Conservation (phyloP, 192 early-diverging fungal genomes). For the Mortierella alpina region DNA sequence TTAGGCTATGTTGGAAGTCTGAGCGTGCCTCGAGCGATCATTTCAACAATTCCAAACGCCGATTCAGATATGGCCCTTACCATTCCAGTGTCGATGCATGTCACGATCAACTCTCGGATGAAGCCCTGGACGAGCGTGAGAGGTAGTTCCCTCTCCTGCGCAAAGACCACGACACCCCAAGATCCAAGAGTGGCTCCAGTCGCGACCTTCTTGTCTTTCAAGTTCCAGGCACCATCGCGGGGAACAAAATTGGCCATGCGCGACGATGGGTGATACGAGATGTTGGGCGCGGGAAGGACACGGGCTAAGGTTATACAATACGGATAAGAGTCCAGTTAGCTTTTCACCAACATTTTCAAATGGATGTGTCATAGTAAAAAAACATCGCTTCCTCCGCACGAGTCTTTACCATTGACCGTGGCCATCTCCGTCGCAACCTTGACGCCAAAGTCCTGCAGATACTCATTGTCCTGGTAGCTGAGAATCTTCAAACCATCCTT, state of each 20-base stretch:
- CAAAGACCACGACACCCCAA: conserved; percentile 87
- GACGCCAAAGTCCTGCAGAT: conserved; percentile 83
- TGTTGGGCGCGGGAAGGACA: conserved; percentile 80
- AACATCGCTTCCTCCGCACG: conserved; percentile 17
- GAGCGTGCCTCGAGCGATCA: too few species aligned
- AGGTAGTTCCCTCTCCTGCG: conserved; percentile 62
- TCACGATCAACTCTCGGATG: conserved; percentile 77
- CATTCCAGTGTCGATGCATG: conserved; percentile 80
- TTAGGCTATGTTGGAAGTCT: too few species aligned
- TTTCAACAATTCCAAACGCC: too few species aligned
- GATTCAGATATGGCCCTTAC: conserved; percentile 19
- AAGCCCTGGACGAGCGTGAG: conserved; percentile 72
- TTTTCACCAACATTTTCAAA: background rate
- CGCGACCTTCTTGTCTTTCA: conserved; percentile 82
- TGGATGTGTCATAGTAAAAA: conserved; percentile 4
- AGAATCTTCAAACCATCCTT: conserved; percentile 76
- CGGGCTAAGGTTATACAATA: conserved; percentile 59
- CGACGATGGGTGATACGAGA: conserved; percentile 70
- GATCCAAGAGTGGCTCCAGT: conserved; percentile 79
- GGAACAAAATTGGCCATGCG: conserved; percentile 63
- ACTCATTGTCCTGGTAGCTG: conserved; percentile 73
- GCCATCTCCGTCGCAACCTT: conserved; percentile 72
- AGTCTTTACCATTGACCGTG: conserved; percentile 62
- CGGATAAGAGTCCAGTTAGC: conserved; percentile 3
- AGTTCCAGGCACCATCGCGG: conserved; percentile 87